phyloP scores from a whole-genome alignment of 208 protist species.

The Leishmania braziliensis region DNA sequence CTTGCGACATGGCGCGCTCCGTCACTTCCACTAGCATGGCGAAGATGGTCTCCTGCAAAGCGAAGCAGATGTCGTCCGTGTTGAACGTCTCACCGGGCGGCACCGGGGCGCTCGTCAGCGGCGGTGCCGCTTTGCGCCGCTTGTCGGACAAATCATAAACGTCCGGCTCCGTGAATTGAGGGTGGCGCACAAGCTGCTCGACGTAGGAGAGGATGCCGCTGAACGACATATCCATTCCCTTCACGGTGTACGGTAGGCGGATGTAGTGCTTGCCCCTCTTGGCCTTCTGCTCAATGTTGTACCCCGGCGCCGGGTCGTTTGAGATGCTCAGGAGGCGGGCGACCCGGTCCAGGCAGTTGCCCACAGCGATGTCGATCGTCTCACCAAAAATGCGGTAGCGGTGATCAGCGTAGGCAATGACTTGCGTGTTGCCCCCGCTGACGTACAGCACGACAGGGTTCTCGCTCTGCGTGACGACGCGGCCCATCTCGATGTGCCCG shows the following conservation, averaged over 20 bases:
- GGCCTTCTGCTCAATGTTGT: slow-evolving; percentile 99
- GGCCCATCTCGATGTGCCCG: slow-evolving; percentile 99
- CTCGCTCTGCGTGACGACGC: slow-evolving; percentile 93
- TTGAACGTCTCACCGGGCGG: slow-evolving; percentile 80
- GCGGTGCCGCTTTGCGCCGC: slow-evolving; percentile 29
- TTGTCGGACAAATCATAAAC: slow-evolving; percentile 25
- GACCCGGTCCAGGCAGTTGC: slow-evolving; percentile 98
- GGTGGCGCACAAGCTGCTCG: slow-evolving; percentile 72
- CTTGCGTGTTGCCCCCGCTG: slow-evolving; percentile 99
- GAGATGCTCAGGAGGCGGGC: slow-evolving; percentile 95
- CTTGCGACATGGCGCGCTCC: slow-evolving; percentile 99
- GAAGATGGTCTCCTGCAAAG: slow-evolving; percentile 99
- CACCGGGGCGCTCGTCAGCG: slow-evolving; percentile 34
- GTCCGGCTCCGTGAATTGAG: slow-evolving; percentile 59
- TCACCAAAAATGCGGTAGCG: slow-evolving; percentile 99
- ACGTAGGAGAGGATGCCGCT: slow-evolving; percentile 94
- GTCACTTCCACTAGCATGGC: slow-evolving; percentile 99
- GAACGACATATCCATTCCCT: slow-evolving; percentile 98
- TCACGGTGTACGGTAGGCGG: slow-evolving; percentile 97
- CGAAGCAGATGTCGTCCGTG: slow-evolving; percentile 98
- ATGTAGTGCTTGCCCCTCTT: slow-evolving; percentile 84
- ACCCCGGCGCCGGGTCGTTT: slow-evolving; percentile 99
- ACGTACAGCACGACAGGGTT: slow-evolving; percentile 99
- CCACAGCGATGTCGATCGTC: slow-evolving; percentile 99
- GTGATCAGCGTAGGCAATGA: slow-evolving; percentile 95